Conservation (phyloP, 768 basidiomycete genomes). For the Phylloporus sp. region DNA sequence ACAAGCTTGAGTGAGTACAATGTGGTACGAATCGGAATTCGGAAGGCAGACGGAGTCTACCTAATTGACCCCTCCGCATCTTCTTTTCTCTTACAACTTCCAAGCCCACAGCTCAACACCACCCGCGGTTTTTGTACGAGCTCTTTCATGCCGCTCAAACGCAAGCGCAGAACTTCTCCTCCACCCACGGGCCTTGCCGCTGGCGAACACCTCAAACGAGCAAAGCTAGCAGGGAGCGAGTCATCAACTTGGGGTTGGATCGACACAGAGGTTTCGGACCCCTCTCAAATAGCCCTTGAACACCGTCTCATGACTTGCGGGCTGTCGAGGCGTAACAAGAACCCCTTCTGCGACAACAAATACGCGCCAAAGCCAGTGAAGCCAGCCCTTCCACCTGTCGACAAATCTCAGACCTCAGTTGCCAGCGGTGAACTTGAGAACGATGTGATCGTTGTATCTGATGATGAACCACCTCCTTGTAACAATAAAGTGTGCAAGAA, state of each 20-base stretch:
- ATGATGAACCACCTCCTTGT: slow-evolving; percentile 58
- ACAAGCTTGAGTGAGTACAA: too few relatives aligned
- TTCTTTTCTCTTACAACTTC: slow-evolving; percentile 6
- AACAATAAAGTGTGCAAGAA: slow-evolving; percentile 60
- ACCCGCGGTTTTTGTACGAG: neutral
- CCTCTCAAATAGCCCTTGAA: slow-evolving; percentile 59
- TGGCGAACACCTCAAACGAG: slow-evolving; percentile 61
- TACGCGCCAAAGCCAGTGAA: slow-evolving; percentile 33
- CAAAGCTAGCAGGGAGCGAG: slow-evolving; percentile 43
- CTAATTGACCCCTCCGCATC: slow-evolving; percentile 5
- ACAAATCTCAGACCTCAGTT: slow-evolving; percentile 9
- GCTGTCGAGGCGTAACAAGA: slow-evolving; percentile 47
- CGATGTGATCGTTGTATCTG: slow-evolving; percentile 68
- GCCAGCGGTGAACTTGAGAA: slow-evolving; percentile 47
- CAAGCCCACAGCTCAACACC: slow-evolving; percentile 3
- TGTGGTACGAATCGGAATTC: slow-evolving; percentile 26
- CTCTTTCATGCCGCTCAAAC: slow-evolving; percentile 52
- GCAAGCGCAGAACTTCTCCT: slow-evolving; percentile 50
- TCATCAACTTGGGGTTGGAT: slow-evolving; percentile 79
- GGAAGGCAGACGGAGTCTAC: slow-evolving; percentile 7
- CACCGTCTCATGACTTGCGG: slow-evolving; percentile 70
- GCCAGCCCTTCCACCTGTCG: slow-evolving; percentile 7
- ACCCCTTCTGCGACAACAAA: slow-evolving; percentile 58
- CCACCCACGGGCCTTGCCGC: slow-evolving; percentile 50
- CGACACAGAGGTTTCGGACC: slow-evolving; percentile 53